These are phyloP conservation scores for Pseudogymnoascus verrucosus DNA, from an alignment of 2,329 filamentous ascomycete species.

Conservation along the genomic window DNA sequence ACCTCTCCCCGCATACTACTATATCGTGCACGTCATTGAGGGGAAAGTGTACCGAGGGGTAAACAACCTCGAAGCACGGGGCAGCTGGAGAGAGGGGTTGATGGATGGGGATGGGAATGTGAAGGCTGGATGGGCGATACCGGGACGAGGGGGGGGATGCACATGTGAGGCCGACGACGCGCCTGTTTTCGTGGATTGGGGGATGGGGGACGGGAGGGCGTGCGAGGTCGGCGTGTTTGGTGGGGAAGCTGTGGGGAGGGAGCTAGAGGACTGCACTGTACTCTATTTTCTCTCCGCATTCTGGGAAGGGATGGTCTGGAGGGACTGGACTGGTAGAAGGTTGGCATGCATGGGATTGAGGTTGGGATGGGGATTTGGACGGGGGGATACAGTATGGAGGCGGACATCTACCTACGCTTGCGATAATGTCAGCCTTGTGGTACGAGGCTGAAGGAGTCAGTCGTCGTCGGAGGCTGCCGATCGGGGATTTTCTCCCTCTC, in stretches of 20 bases:
- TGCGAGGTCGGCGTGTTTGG: slow-evolving; percentile 1
- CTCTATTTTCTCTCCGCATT: not conserved
- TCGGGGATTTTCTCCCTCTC: not conserved
- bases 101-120: not conserved
- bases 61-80: not conserved
- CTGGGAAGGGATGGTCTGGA: not conserved
- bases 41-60: not conserved
- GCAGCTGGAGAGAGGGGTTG: not conserved
- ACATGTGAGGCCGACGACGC: not conserved
- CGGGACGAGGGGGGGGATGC: not conserved
- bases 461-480: not conserved
- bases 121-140: not conserved
- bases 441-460: not conserved
- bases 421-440: not conserved
- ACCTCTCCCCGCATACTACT: not conserved
- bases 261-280: not conserved
- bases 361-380: not conserved
- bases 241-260: not conserved
- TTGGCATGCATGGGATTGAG: not conserved
- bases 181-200: not conserved
- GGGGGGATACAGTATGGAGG: not conserved
- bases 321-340: not conserved
- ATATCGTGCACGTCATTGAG: not conserved
- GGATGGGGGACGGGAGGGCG: not conserved
- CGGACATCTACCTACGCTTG: not conserved